Conservation (phyloP, 345 rosid genomes). For the Isatis tinctoria region DNA sequence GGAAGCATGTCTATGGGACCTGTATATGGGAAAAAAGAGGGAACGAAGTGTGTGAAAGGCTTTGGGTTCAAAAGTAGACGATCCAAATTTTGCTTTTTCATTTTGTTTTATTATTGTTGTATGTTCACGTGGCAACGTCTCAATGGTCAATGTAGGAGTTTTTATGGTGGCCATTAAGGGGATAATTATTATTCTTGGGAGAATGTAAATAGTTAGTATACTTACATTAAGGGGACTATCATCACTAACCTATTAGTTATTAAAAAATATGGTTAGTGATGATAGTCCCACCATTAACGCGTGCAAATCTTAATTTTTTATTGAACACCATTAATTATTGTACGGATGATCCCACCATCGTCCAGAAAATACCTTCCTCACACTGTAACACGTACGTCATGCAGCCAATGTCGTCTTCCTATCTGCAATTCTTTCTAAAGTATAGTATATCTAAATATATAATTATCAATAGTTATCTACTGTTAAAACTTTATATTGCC, state of each 20-base stretch:
- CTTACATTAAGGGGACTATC: no score
- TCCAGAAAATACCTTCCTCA: slow-evolving; percentile 3
- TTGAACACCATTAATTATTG: slow-evolving; percentile 21
- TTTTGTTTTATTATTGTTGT: background rate
- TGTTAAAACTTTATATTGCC: background rate
- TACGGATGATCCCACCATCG: slow-evolving; percentile 28
- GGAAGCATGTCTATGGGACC: slow-evolving; percentile 63
- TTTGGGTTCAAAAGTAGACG: slow-evolving; percentile 19
- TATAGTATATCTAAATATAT: background rate
- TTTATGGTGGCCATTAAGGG: slow-evolving; percentile 16
- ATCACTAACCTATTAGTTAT: no score
- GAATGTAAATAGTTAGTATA: background rate
- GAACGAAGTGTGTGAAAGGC: slow-evolving; percentile 25
- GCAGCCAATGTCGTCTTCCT: background rate
- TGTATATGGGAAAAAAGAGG: slow-evolving; percentile 28
- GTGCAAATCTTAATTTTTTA: slow-evolving; percentile 28
- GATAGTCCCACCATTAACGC: slow-evolving; percentile 26
- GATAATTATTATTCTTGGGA: slow-evolving; percentile 5
- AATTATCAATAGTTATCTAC: background rate
- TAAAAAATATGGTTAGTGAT: slow-evolving; percentile 17
- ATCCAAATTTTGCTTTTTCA: background rate
- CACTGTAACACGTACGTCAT: slow-evolving; percentile 26
- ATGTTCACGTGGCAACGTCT: background rate
- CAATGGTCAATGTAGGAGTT: slow-evolving; percentile 14
- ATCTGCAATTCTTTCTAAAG: background rate